phyloP scores from a whole-genome alignment of 371 early-diverging fungal species.

The Neoconidiobolus thromboides region DNA sequence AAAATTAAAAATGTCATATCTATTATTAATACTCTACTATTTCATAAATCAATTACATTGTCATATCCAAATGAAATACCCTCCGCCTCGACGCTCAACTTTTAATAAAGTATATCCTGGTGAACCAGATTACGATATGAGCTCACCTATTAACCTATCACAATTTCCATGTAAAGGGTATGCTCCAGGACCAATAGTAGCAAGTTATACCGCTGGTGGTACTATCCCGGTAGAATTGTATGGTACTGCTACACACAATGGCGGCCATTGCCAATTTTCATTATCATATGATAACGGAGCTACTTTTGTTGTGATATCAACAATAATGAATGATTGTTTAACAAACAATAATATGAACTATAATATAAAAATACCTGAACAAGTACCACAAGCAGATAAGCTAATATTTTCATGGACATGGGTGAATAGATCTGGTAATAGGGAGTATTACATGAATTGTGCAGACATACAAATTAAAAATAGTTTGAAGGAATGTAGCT shows the following conservation, averaged over 20 bases:
- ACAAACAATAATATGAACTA: background rate
- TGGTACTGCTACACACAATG: slow-evolving; percentile 12
- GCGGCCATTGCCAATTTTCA: slow-evolving; percentile 34
- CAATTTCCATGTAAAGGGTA: slow-evolving; percentile 4
- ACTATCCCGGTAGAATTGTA: background rate
- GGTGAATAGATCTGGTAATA: slow-evolving; percentile 35
- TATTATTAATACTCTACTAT: no score
- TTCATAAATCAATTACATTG: no score
- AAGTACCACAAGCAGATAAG: background rate
- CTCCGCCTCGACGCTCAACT: background rate
- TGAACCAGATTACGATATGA: background rate
- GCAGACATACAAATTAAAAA: slow-evolving; percentile 25
- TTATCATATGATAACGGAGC: slow-evolving; percentile 11
- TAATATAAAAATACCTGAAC: background rate
- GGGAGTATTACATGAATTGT: slow-evolving; percentile 46
- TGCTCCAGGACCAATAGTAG: background rate
- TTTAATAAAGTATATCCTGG: background rate
- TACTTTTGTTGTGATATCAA: background rate
- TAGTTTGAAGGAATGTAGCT: background rate
- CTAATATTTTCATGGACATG: background rate
- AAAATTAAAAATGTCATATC: no score
- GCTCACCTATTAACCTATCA: background rate
- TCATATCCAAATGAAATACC: background rate
- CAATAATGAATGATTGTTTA: background rate
- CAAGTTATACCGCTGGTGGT: background rate